These are phyloP conservation scores for Chytriomyces sp. DNA, from an alignment of 192 early-diverging fungal genomes.

Conservation along the genomic window DNA sequence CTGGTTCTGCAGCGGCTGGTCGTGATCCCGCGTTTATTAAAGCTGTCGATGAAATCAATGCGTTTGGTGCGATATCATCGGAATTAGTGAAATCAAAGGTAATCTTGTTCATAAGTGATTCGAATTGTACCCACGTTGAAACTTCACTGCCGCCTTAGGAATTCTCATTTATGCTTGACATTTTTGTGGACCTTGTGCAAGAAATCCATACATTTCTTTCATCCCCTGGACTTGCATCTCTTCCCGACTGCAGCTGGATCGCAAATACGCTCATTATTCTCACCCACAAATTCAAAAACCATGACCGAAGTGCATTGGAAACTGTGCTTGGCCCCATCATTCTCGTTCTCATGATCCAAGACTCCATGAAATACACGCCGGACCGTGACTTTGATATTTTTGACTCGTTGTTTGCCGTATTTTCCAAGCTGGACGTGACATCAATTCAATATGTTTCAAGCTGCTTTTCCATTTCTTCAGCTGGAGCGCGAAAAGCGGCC, in stretches of 20 bases:
- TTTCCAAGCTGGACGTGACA: not conserved
- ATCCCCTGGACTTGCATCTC: not conserved
- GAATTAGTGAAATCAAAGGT: not conserved
- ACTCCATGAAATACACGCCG: not conserved
- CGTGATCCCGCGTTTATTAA: too few relatives aligned
- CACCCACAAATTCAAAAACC: not conserved
- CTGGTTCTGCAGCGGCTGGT: too few relatives aligned
- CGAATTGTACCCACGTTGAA: not conserved
- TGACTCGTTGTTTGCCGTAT: not conserved
- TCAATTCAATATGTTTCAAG: not conserved
- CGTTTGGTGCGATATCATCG: not conserved
- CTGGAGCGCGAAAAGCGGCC: not conserved
- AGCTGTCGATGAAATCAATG: not conserved
- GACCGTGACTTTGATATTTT: not conserved
- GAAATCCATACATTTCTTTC: not conserved
- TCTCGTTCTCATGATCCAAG: not conserved
- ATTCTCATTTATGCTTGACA: not conserved
- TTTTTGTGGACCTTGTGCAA: not conserved
- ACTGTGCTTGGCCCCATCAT: not conserved
- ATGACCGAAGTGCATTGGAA: not conserved
- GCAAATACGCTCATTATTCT: not conserved
- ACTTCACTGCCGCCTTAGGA: not conserved
- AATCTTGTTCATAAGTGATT: not conserved
- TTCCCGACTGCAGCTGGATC: not conserved
- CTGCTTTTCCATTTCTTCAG: not conserved